These are phyloP conservation scores for Trichoderma virens DNA, from an alignment of 495 filamentous ascomycete species.

Conservation along the genomic window DNA sequence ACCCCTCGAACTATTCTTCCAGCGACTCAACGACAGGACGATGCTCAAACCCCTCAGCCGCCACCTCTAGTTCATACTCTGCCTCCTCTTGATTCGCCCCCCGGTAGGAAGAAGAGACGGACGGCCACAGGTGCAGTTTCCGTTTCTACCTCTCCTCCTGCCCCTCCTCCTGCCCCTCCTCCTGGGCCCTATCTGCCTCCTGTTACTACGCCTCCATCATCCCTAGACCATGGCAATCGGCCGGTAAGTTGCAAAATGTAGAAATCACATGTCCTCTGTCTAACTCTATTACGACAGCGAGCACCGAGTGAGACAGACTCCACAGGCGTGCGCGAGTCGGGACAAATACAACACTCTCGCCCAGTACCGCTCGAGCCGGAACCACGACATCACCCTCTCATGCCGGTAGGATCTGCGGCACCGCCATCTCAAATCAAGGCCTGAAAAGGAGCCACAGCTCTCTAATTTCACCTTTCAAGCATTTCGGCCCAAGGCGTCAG, in stretches of 20 bases:
- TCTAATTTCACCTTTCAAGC: not conserved
- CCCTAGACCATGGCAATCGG: not conserved
- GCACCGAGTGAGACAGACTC: not conserved
- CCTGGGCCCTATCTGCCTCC: not conserved
- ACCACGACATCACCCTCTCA: not conserved
- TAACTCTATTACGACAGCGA: not conserved
- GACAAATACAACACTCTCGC: not conserved
- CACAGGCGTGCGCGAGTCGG: not conserved
- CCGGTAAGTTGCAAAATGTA: not conserved
- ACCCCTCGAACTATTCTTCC: not conserved
- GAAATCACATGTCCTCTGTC: not conserved
- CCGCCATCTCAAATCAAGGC: slow-evolving; percentile 6
- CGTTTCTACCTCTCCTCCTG: not conserved
- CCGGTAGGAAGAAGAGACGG: not conserved
- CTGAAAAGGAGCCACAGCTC: not conserved
- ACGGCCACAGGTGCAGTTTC: not conserved
- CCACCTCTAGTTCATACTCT: not conserved
- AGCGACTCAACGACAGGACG: not conserved
- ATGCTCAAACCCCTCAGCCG: not conserved
- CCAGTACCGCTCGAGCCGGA: not conserved
- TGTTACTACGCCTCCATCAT: not conserved
- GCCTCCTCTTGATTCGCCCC: not conserved
- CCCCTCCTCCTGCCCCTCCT: not conserved
- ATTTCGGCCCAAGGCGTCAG: not conserved
- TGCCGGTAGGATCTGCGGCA: not conserved